Percentiles rank a stretch among this genome's conserved stretches.
phyloP scores from a whole-genome alignment of 163 green algal genomes.

The Chlorella variabilis region DNA sequence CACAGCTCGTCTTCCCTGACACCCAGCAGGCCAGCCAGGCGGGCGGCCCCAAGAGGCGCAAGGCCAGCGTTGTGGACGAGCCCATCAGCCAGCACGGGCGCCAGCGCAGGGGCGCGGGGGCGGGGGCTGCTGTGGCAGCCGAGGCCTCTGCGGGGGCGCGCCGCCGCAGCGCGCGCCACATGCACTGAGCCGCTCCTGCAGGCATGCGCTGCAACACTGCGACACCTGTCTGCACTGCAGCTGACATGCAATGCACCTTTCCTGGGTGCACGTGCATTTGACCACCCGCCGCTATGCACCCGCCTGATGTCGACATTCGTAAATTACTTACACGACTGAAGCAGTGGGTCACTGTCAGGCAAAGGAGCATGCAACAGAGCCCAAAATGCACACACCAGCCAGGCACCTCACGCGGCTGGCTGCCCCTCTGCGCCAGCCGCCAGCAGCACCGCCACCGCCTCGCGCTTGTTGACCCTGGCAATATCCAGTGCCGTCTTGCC shows the following conservation, averaged over 20 bases:
- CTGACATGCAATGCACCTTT: too few relatives aligned
- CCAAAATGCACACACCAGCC: too few relatives aligned
- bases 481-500: conserved; percentile 8
- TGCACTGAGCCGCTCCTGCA: neutral
- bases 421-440: neutral
- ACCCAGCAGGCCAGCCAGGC: neutral
- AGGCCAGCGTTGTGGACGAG: neutral
- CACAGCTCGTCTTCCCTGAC: neutral
- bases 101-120: neutral
- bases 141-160: neutral
- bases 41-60: neutral
- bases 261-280: too few relatives aligned
- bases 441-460: conserved; percentile 5
- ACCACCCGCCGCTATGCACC: too few relatives aligned
- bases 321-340: too few relatives aligned
- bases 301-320: too few relatives aligned
- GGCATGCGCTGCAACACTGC: too few relatives aligned
- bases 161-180: neutral
- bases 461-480: conserved; percentile 8
- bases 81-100: neutral
- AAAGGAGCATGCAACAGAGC: too few relatives aligned
- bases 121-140: neutral
- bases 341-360: too few relatives aligned
- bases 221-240: too few relatives aligned
- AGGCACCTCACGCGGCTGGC: too few relatives aligned